These are phyloP conservation scores for Termitomyces sp. DNA, from an alignment of 768 basidiomycete genomes.

Conservation along the genomic window DNA sequence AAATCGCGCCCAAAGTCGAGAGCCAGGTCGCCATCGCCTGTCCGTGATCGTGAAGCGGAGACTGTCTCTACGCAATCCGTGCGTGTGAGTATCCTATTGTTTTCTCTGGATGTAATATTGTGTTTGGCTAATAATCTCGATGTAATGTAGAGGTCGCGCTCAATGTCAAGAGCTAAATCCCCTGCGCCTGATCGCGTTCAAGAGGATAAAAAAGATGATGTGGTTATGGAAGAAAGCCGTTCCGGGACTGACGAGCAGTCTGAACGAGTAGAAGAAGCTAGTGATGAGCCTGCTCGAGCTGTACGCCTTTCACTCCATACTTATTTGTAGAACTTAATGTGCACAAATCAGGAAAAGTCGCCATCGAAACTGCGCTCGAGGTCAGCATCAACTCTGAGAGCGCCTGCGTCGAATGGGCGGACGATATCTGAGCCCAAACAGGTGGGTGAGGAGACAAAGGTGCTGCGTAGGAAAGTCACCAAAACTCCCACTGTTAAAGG, in stretches of 20 bases:
- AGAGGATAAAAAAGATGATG: not conserved
- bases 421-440: not conserved
- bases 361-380: not conserved
- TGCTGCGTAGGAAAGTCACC: slow-evolving; percentile 6
- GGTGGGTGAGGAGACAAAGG: not conserved
- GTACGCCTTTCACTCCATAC: not conserved
- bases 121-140: not conserved
- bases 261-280: not conserved
- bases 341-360: not conserved
- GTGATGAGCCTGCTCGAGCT: not conserved
- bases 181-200: not conserved
- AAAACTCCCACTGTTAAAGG: slow-evolving; percentile 3
- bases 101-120: not conserved
- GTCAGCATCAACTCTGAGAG: slow-evolving; percentile 3
- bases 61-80: not conserved
- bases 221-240: not conserved
- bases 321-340: not conserved
- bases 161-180: not conserved
- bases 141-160: not conserved
- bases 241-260: not conserved
- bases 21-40: not conserved
- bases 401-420: not conserved
- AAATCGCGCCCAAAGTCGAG: not conserved
- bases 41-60: not conserved
- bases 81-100: not conserved